Base-by-base conservation (phyloP, 345 rosid species). In the Leavenworthia alabamica region DNA sequence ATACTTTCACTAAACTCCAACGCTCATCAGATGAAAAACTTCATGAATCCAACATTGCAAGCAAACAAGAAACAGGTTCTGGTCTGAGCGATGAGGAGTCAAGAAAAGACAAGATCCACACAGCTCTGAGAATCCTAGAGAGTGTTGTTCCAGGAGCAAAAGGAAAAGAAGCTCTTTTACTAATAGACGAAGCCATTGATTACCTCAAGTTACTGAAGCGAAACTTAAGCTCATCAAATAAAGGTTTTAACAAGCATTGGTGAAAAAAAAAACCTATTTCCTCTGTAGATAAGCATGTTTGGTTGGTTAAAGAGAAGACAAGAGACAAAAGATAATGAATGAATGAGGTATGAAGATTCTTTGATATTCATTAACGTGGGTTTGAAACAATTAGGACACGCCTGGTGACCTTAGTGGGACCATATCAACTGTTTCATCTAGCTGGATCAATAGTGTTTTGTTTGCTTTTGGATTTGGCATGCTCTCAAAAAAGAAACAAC, bases 161-260 rank as follows among this genome's bases (percentile, higher is more conserved):
- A 66, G 86, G 85, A 10, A 86, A 83, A 75, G 83, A 83, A 63
- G 81, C 94, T 19, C 28, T 82, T 29, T 46, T 62, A 43, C 72
- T 84, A 56, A 74, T 89, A 17, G 94, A 86, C 44, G 82, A 89
- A 70, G 90, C 94, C 37, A 81, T 86, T 63, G 71, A 74, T 42
- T 86, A 86, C 75, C 73, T 89, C 71, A 80, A 79, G 76, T 68
- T 72, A 13, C 68, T 89, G 69, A 86, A 82, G 78, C 69, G 59
- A 20, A 73, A 81, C 61, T 82, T 80, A 14, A 52, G 35, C 63
- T 66, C 75, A 37, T 56, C 73, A 52, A 82, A 82, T 35, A 36
- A 36, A 12, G 55, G 65, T 43, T 23, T 42, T 63, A 59, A 51
- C 39, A 46, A 62, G 44, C 68, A 22, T 32, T 64, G 75, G 60